These are phyloP conservation scores for Ophiocordyceps unilateralis DNA, from an alignment of 2,329 filamentous ascomycete species.

Conservation along the genomic window DNA sequence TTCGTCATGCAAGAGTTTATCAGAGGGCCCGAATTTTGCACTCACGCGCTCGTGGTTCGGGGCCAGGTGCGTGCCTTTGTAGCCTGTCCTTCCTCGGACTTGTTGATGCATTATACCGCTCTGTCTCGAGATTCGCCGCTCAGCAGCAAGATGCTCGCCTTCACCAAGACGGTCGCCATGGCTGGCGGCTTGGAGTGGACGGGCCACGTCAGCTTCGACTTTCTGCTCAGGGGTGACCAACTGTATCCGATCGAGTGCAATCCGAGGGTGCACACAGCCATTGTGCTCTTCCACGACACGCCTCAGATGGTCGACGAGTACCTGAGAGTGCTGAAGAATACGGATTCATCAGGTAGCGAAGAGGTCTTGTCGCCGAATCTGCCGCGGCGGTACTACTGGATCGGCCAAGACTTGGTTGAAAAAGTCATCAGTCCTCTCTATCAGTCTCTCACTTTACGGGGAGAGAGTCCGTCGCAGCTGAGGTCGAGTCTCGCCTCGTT, in stretches of 20 bases:
- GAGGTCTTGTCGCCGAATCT: constrained; percentile 8
- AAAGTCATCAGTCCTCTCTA: constrained; percentile 14
- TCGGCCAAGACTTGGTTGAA: constrained; percentile 46
- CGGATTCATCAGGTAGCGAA: constrained; percentile 1
- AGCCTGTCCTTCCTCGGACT: constrained; percentile 43
- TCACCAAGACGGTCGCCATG: constrained; percentile 41
- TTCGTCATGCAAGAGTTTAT: constrained; percentile 51
- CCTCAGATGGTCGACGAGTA: constrained; percentile 34
- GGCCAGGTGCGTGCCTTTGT: constrained; percentile 49
- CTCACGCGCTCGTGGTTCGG: constrained; percentile 49
- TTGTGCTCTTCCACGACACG: constrained; percentile 37
- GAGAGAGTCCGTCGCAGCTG: too few relatives aligned
- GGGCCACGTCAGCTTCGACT: constrained; percentile 57
- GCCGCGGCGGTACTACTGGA: constrained; percentile 35
- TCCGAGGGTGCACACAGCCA: constrained; percentile 50
- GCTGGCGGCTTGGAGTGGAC: constrained; percentile 35
- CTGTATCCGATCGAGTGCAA: constrained; percentile 54
- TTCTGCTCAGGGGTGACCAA: constrained; percentile 33
- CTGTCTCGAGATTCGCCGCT: constrained; percentile 37
- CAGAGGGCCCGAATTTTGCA: constrained; percentile 46
- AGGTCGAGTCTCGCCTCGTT: constrained; percentile 11
- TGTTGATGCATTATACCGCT: constrained; percentile 49
- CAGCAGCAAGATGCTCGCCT: constrained; percentile 41
- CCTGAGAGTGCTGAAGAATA: constrained; percentile 26
- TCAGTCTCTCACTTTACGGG: neutral